A percentile compares a stretch with the other conserved stretches of the same genome.
phyloP scores from a whole-genome alignment of 2,329 filamentous ascomycete species.

The Cladophialophora exuberans region DNA sequence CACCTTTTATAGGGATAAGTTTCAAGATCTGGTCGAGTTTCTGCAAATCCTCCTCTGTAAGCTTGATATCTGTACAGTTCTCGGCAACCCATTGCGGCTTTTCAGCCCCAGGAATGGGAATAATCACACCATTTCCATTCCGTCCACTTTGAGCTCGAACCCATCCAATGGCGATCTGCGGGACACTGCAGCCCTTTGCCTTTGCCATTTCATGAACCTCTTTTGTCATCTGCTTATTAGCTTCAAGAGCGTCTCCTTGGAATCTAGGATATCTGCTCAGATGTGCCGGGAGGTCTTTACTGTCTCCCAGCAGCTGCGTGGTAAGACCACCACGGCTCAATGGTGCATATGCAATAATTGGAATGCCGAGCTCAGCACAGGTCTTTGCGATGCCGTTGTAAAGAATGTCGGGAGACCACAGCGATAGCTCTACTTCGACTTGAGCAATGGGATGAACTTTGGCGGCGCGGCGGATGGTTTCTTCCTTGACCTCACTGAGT shows the following conservation, averaged over 20 bases:
- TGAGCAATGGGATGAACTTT: slow-evolving; percentile 54
- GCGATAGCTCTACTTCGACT: slow-evolving; percentile 56
- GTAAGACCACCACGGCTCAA: slow-evolving; percentile 51
- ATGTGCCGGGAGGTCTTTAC: slow-evolving; percentile 41
- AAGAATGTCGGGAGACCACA: slow-evolving; percentile 60
- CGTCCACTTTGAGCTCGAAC: slow-evolving; percentile 59
- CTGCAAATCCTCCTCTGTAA: slow-evolving; percentile 41
- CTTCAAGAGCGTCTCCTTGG: slow-evolving; percentile 49
- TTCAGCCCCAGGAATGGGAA: slow-evolving; percentile 48
- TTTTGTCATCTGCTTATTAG: slow-evolving; percentile 60
- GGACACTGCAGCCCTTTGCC: slow-evolving; percentile 57
- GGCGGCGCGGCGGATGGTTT: slow-evolving; percentile 56
- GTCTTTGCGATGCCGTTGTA: slow-evolving; percentile 47
- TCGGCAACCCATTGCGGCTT: slow-evolving; percentile 42
- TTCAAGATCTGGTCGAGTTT: slow-evolving; percentile 56
- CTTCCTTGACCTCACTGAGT: slow-evolving; percentile 53
- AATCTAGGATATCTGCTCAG: slow-evolving; percentile 40
- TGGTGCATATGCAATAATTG: slow-evolving; percentile 48
- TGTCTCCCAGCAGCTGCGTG: slow-evolving; percentile 42
- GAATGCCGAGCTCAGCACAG: slow-evolving; percentile 41
- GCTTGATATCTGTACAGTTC: slow-evolving; percentile 43
- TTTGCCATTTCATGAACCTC: slow-evolving; percentile 54
- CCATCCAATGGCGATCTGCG: slow-evolving; percentile 67
- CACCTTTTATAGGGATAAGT: slow-evolving; percentile 42
- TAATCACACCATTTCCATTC: slow-evolving; percentile 32